phyloP scores from a whole-genome alignment of 371 early-diverging fungal species.

The Saksenaea oblongispora region DNA sequence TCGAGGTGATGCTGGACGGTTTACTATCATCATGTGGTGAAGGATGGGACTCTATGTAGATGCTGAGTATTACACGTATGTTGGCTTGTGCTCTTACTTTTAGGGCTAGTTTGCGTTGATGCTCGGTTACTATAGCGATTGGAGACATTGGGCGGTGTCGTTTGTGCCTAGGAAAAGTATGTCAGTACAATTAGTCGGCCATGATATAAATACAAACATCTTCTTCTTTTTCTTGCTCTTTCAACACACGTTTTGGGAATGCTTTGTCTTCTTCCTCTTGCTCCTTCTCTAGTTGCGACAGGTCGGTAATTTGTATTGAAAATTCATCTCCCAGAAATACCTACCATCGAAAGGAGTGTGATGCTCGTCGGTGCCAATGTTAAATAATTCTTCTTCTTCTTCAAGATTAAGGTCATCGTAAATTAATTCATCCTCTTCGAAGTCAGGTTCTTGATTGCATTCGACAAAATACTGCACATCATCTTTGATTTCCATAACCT shows the following conservation, averaged over 20 bases:
- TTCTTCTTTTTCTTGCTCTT: conserved; percentile 37
- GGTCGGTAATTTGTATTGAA: too few species aligned
- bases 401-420: conserved; percentile 93
- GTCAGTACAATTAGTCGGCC: neutral
- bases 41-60: neutral
- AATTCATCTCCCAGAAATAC: neutral
- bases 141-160: neutral
- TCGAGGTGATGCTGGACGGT: conserved; percentile 1
- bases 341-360: conserved; percentile 31
- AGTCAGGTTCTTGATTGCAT: conserved; percentile 84
- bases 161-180: neutral
- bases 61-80: neutral
- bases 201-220: conserved; percentile 5
- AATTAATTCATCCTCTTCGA: conserved; percentile 88
- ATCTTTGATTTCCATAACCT: conserved; percentile 80
- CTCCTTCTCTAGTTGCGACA: conserved; percentile 24
- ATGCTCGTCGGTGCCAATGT: conserved; percentile 60
- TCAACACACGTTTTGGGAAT: conserved; percentile 21
- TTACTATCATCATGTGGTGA: conserved; percentile 8
- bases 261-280: conserved; percentile 34
- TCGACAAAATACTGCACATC: conserved; percentile 91
- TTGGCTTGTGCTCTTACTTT: neutral
- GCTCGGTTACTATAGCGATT: neutral
- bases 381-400: conserved; percentile 83
- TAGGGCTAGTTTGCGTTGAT: neutral